These are phyloP conservation scores for Chimonanthus salicifolius DNA, from an alignment of 164 flowering plant genomes.

Conservation along the genomic window DNA sequence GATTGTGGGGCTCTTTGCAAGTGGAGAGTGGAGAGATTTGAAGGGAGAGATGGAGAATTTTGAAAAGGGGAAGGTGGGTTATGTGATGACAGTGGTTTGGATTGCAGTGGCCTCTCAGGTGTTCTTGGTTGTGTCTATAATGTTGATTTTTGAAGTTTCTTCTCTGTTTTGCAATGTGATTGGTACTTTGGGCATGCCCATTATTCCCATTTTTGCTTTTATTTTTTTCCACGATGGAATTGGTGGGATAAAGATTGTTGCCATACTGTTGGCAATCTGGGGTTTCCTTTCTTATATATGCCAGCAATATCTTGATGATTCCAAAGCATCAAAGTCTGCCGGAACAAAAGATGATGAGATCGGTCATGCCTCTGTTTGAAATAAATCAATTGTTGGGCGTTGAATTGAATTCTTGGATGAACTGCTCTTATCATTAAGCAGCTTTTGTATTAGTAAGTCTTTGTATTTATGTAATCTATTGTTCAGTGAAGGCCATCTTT, in stretches of 20 bases:
- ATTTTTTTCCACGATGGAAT: constrained; percentile 21
- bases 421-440: no score
- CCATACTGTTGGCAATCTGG: constrained; percentile 1
- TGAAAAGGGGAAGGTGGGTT: constrained; percentile 8
- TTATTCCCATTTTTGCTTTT: constrained; percentile 13
- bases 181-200: constrained; percentile 9
- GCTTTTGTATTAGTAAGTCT: no score
- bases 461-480: no score
- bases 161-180: constrained; percentile 14
- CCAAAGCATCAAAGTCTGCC: neutral
- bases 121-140: neutral
- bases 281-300: constrained; percentile 7
- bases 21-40: no score
- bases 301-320: constrained; percentile 17
- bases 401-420: no score
- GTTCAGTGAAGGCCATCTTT: no score
- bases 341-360: neutral
- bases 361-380: no score
- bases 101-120: constrained; percentile 10
- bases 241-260: constrained; percentile 17
- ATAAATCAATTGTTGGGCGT: no score
- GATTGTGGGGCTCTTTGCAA: no score
- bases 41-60: constrained; percentile 6
- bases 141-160: neutral
- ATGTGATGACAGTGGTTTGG: constrained; percentile 8